Evolutionary conservation across 257 asterid genomes (phyloP).

Genomic region (Fraxinus excelsior): DNA sequence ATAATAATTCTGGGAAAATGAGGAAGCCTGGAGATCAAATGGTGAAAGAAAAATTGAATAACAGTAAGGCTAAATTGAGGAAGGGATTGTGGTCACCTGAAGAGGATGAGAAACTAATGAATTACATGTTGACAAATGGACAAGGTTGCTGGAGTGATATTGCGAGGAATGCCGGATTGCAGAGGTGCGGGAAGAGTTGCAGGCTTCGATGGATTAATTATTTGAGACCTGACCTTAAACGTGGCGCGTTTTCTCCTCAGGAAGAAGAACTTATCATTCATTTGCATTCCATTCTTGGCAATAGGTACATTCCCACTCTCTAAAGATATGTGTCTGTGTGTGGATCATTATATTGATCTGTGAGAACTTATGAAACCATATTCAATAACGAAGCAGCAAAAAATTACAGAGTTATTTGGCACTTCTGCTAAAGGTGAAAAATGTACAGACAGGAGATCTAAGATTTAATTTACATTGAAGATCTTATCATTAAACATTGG

Average conservation of each 20-base stretch:
- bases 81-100: conserved; percentile 94
- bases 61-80: conserved; percentile 41
- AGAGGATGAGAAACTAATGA: conserved; percentile 82
- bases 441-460: too few relatives aligned
- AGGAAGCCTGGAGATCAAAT: conserved; percentile 42
- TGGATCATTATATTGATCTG: too few relatives aligned
- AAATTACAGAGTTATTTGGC: too few relatives aligned
- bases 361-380: too few relatives aligned
- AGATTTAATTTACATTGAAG: too few relatives aligned
- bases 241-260: conserved; percentile 82
- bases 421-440: too few relatives aligned
- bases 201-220: conserved; percentile 84
- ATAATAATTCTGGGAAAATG: conserved; percentile 21
- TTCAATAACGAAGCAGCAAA: too few relatives aligned
- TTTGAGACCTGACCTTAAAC: conserved; percentile 81
- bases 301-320: conserved; percentile 42
- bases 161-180: conserved; percentile 77
- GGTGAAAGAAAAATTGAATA: not conserved
- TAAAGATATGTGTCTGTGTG: too few relatives aligned
- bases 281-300: conserved; percentile 85
- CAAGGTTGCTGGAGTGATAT: conserved; percentile 95
- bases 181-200: conserved; percentile 85
- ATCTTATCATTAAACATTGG: not conserved
- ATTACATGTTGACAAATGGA: conserved; percentile 70
- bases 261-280: conserved; percentile 79